Percentiles rank a stretch among this genome's conserved stretches.
Conservation (phyloP, 2,329 filamentous ascomycete genomes). For the Cladosporium oxysporum region DNA sequence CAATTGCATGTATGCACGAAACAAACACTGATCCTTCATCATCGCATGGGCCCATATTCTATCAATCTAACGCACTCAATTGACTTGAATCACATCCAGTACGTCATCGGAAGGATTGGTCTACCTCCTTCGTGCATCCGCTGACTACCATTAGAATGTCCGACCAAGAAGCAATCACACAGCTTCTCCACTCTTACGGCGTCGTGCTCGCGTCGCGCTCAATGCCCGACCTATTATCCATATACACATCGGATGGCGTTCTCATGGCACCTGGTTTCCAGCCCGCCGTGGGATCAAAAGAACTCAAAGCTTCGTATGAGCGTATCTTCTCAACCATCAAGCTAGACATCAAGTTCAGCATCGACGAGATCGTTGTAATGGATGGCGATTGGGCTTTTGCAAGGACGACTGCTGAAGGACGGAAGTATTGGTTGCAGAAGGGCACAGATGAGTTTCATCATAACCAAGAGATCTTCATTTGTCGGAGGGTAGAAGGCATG, state of each 20-base stretch:
- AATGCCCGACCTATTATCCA: neutral
- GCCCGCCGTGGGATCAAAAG: conserved; percentile 20
- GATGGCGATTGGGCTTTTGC: conserved; percentile 23
- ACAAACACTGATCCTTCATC: neutral
- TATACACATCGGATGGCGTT: conserved; percentile 55
- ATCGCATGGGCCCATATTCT: too few species aligned
- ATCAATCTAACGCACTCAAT: neutral
- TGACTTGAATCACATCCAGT: neutral
- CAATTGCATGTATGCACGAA: neutral
- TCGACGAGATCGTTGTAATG: conserved; percentile 21
- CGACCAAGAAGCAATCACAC: conserved; percentile 14
- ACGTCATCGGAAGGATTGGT: neutral
- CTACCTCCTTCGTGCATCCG: neutral
- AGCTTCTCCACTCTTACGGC: conserved; percentile 14
- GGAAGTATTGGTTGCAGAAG: conserved; percentile 20
- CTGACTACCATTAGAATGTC: neutral
- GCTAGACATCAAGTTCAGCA: conserved; percentile 23
- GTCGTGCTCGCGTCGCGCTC: conserved; percentile 5
- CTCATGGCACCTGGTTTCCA: conserved; percentile 22
- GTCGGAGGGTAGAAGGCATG: conserved; percentile 19
- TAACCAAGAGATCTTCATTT: conserved; percentile 26
- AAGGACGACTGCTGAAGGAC: conserved; percentile 22
- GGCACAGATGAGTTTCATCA: conserved; percentile 17
- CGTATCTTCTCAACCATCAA: conserved; percentile 21
- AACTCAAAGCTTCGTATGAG: conserved; percentile 21